Conservation (phyloP, 208 protist species). For the Leishmania lainsoni region DNA sequence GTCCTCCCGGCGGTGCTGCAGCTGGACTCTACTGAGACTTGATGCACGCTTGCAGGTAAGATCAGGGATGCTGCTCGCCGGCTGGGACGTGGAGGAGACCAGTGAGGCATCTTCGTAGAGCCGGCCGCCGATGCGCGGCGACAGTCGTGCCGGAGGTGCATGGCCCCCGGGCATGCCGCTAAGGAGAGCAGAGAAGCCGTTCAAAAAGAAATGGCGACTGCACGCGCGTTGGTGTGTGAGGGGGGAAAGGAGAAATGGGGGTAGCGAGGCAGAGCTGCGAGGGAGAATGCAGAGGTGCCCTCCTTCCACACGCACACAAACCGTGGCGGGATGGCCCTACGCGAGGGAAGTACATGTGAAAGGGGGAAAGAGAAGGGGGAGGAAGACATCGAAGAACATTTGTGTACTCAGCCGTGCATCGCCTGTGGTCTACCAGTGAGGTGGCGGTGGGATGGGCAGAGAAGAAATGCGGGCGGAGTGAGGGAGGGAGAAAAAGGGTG, state of each 20-base stretch:
- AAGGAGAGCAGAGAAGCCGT: background rate
- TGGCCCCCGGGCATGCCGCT: background rate
- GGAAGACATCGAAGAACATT: background rate
- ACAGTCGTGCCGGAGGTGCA: background rate
- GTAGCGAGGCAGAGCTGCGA: background rate
- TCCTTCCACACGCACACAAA: too few relatives aligned
- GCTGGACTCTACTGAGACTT: background rate
- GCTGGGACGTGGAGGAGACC: constrained; percentile 16
- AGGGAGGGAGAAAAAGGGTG: background rate
- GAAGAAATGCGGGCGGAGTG: background rate
- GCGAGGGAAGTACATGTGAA: background rate
- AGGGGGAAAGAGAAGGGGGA: background rate
- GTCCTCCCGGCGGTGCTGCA: constrained; percentile 18
- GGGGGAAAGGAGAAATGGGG: too few relatives aligned
- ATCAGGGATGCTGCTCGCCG: constrained; percentile 15
- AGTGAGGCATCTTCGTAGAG: background rate
- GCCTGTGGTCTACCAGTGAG: background rate
- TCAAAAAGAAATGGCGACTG: background rate
- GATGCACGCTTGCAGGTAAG: constrained; percentile 1
- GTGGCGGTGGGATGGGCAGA: background rate
- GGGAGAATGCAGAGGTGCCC: background rate
- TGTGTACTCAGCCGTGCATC: background rate
- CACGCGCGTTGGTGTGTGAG: background rate
- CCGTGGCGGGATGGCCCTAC: background rate
- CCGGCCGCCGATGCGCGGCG: background rate